Evolutionary conservation across 2,329 filamentous ascomycete species (phyloP).

Genomic region (Neobulgaria alba): DNA sequence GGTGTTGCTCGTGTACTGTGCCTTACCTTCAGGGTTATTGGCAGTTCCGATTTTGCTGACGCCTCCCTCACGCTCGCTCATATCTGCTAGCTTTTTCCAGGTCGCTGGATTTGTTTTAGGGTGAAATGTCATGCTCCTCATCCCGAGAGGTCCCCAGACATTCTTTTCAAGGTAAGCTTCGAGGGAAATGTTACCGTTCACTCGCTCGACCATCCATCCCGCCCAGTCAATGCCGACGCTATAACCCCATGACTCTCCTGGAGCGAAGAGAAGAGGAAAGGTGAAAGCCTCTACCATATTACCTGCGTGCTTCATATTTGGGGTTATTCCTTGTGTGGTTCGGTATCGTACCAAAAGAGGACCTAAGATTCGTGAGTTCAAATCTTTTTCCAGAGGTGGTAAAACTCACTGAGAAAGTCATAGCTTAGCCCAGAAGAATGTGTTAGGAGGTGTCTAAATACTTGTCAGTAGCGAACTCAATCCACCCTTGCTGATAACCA

Average conservation of each 20-base stretch:
- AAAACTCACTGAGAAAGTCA: background rate
- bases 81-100: slow-evolving; percentile 10
- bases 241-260: slow-evolving; percentile 54
- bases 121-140: slow-evolving; percentile 20
- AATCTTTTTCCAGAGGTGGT: background rate
- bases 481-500: background rate
- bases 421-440: background rate
- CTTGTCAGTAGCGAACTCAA: background rate
- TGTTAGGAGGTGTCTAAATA: background rate
- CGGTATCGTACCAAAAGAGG: slow-evolving; percentile 2
- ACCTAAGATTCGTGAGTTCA: slow-evolving; percentile 2
- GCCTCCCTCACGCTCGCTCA: slow-evolving; percentile 2
- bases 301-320: background rate
- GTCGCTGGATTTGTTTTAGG: slow-evolving; percentile 11
- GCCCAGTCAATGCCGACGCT: slow-evolving; percentile 45
- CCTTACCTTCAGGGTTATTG: too few species aligned
- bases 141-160: slow-evolving; percentile 19
- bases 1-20: too few species aligned
- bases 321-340: slow-evolving; percentile 4
- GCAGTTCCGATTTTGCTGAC: slow-evolving; percentile 3
- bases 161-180: slow-evolving; percentile 17
- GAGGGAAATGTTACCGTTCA: slow-evolving; percentile 10
- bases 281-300: too few species aligned
- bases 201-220: slow-evolving; percentile 39
- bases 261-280: slow-evolving; percentile 58